Conservation (phyloP, 441 rosid genomes). For the Codiaeum variegatum region DNA sequence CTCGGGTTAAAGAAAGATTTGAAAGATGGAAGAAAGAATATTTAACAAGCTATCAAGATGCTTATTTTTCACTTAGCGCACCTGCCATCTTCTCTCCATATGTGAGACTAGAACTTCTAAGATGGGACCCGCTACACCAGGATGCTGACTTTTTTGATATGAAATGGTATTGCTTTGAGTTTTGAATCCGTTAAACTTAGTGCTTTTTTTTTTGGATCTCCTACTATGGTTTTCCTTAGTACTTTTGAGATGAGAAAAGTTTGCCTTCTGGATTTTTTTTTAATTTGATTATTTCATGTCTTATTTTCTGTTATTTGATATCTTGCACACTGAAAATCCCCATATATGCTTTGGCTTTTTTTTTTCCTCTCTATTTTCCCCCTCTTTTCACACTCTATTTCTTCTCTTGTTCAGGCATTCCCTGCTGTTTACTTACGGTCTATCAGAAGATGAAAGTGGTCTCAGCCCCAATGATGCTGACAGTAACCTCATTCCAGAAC, state of each 20-base stretch:
- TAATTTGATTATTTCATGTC: neutral
- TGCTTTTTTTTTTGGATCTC: neutral
- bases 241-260: neutral
- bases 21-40: slow-evolving; percentile 86
- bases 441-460: slow-evolving; percentile 67
- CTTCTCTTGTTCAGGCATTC: slow-evolving; percentile 60
- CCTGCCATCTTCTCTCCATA: slow-evolving; percentile 92
- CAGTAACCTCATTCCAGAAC: slow-evolving; percentile 74
- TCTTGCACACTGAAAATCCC: neutral
- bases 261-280: neutral
- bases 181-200: neutral
- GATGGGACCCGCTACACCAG: slow-evolving; percentile 90
- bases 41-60: slow-evolving; percentile 72
- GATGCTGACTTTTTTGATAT: slow-evolving; percentile 66
- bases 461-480: slow-evolving; percentile 65
- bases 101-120: slow-evolving; percentile 82
- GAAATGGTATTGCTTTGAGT: slow-evolving; percentile 58
- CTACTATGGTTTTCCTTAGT: neutral
- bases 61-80: slow-evolving; percentile 79
- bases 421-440: slow-evolving; percentile 70
- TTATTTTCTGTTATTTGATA: neutral
- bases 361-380: neutral
- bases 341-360: neutral
- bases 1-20: slow-evolving; percentile 68
- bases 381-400: slow-evolving; percentile 16